Conservation (phyloP, 2,329 filamentous ascomycete genomes). For the Arthrinium puccinioides region DNA sequence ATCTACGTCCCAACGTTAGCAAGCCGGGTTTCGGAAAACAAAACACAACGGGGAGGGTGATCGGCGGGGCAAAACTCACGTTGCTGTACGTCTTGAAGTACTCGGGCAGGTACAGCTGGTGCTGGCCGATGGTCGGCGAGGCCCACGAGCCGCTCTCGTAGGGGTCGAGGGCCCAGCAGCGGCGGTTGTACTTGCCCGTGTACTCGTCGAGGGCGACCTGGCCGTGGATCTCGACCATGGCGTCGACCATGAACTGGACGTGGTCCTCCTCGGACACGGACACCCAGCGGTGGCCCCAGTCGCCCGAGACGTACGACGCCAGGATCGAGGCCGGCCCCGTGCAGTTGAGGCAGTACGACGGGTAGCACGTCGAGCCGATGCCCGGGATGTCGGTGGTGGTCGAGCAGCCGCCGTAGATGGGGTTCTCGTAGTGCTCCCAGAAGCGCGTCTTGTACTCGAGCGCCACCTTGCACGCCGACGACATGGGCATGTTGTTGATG, state of each 20-base stretch:
- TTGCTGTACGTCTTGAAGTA: conserved; percentile 64
- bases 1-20: conserved; percentile 29
- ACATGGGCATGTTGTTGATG: conserved; percentile 38
- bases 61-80: conserved; percentile 19
- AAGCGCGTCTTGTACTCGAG: conserved; percentile 62
- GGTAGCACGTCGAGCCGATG: conserved; percentile 58
- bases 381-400: conserved; percentile 49
- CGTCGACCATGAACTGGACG: conserved; percentile 53
- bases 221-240: conserved; percentile 63
- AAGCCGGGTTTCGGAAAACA: not conserved
- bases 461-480: conserved; percentile 48
- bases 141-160: conserved; percentile 58
- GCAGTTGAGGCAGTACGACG: conserved; percentile 58
- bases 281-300: conserved; percentile 30
- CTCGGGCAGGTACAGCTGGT: conserved; percentile 63
- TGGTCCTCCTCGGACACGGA: conserved; percentile 51
- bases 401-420: conserved; percentile 59
- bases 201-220: conserved; percentile 51
- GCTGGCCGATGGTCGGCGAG: conserved; percentile 53
- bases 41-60: not conserved
- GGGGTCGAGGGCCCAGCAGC: conserved; percentile 59
- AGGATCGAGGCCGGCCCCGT: conserved; percentile 56
- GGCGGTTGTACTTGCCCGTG: conserved; percentile 57
- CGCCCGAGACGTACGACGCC: conserved; percentile 47
- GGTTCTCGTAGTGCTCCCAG: conserved; percentile 42